Percentiles rank a stretch among this genome's conserved stretches.
Evolutionary conservation across 2,329 filamentous ascomycete genomes (phyloP).

Genomic region (Didymella pomorum): DNA sequence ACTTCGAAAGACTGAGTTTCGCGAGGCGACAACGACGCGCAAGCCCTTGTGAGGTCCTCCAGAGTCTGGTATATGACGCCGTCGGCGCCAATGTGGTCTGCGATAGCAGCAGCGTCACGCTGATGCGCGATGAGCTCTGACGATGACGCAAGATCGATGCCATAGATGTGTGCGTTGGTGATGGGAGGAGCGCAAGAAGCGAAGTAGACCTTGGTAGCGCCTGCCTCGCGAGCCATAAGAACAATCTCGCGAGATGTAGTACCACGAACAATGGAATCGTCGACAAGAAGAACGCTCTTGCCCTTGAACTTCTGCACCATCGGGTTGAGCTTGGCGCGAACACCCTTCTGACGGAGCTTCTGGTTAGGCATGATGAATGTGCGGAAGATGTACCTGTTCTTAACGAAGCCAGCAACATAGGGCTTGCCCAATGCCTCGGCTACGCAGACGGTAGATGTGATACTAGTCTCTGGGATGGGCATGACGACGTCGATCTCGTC

Average conservation of each 20-base stretch:
- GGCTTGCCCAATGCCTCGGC: conserved; percentile 79
- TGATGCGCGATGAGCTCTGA: conserved; percentile 76
- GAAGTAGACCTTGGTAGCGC: conserved; percentile 83
- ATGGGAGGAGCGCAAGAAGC: conserved; percentile 83
- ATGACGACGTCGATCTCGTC: conserved; percentile 84
- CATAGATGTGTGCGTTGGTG: conserved; percentile 87
- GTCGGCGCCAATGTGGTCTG: conserved; percentile 74
- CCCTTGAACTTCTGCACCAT: conserved; percentile 86
- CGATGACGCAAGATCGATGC: conserved; percentile 77
- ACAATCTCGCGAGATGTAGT: conserved; percentile 83
- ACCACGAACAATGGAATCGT: conserved; percentile 89
- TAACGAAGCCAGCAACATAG: conserved; percentile 83
- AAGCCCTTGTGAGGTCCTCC: conserved; percentile 80
- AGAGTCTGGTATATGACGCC: conserved; percentile 80
- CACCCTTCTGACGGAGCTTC: conserved; percentile 79
- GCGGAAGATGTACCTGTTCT: conserved; percentile 88
- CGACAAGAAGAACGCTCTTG: conserved; percentile 82
- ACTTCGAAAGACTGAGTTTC: conserved; percentile 78
- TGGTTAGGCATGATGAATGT: conserved; percentile 91
- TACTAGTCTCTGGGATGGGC: conserved; percentile 83
- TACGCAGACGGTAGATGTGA: conserved; percentile 79
- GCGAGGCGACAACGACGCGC: conserved; percentile 72
- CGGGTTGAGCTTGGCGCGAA: conserved; percentile 87
- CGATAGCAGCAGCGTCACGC: conserved; percentile 67
- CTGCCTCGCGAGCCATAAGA: conserved; percentile 83